These are phyloP conservation scores for Epichloe gansuensis DNA, from an alignment of 2,329 filamentous ascomycete genomes.

Conservation along the genomic window DNA sequence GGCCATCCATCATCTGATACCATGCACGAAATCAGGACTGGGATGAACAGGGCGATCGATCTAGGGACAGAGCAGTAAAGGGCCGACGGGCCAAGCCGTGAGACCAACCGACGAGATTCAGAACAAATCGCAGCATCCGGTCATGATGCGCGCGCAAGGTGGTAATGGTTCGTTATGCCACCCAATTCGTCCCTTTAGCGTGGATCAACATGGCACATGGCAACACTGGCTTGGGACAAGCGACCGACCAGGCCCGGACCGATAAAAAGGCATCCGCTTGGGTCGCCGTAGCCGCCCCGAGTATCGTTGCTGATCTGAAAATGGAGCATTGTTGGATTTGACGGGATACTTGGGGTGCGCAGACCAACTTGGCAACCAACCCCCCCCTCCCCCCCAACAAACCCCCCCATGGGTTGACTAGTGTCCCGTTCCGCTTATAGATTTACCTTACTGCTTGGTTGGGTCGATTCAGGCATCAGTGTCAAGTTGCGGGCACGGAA, in stretches of 20 bases:
- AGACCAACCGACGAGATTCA: not conserved
- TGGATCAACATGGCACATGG: not conserved
- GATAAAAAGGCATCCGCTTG: not conserved
- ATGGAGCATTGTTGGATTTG: not conserved
- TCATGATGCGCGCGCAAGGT: not conserved
- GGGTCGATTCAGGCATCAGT: not conserved
- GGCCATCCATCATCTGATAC: too few relatives aligned
- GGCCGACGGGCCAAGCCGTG: conserved; percentile 2
- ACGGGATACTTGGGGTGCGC: not conserved
- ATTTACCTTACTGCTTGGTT: too few relatives aligned
- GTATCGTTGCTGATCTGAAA: not conserved
- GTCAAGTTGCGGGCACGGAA: not conserved
- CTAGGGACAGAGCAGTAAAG: not conserved
- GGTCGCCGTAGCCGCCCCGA: not conserved
- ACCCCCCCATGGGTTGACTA: too few relatives aligned
- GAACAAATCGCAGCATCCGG: not conserved
- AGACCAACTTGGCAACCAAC: too few relatives aligned
- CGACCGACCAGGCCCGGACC: not conserved
- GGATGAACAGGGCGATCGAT: not conserved
- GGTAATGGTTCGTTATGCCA: not conserved
- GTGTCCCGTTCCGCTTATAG: too few relatives aligned
- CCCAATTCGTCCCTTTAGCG: not conserved
- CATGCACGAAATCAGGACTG: not conserved
- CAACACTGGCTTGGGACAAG: not conserved
- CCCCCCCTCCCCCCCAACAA: too few relatives aligned